Percentiles rank a stretch among this genome's conserved stretches.
These are phyloP conservation scores for Lichtheimia ramosa DNA, from an alignment of 371 early-diverging fungal genomes.

Conservation along the genomic window DNA sequence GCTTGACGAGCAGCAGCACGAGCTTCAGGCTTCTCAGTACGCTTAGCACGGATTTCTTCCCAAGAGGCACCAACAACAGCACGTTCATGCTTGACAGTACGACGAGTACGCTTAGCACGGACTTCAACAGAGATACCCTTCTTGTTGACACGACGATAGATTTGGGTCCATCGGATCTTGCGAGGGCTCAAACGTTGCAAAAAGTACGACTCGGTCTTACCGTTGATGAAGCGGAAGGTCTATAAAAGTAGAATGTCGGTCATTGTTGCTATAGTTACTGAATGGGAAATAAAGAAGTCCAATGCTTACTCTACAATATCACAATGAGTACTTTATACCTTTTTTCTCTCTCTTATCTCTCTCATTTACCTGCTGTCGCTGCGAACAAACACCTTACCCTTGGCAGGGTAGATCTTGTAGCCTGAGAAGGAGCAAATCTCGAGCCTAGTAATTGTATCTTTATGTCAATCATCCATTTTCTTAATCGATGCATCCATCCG, in stretches of 20 bases:
- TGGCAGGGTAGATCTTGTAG: slow-evolving; percentile 98
- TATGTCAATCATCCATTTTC: slow-evolving; percentile 1
- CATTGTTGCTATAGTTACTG: neutral
- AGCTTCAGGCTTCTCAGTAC: slow-evolving; percentile 92
- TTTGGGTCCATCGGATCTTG: slow-evolving; percentile 95
- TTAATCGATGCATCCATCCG: slow-evolving; percentile 11
- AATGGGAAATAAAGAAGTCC: neutral
- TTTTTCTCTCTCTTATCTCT: neutral
- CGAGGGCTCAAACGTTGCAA: slow-evolving; percentile 95
- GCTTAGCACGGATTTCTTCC: slow-evolving; percentile 95
- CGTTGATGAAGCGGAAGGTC: slow-evolving; percentile 95
- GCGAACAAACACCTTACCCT: slow-evolving; percentile 92
- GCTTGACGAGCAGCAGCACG: slow-evolving; percentile 90
- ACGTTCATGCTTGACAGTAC: slow-evolving; percentile 95
- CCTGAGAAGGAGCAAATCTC: slow-evolving; percentile 96
- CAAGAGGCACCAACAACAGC: slow-evolving; percentile 93
- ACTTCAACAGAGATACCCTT: slow-evolving; percentile 97
- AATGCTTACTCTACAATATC: slow-evolving; percentile 13
- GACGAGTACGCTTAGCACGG: slow-evolving; percentile 94
- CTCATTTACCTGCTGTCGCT: slow-evolving; percentile 74
- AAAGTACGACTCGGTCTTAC: slow-evolving; percentile 95
- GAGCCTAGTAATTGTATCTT: slow-evolving; percentile 54
- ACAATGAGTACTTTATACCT: neutral
- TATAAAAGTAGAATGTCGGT: slow-evolving; percentile 24
- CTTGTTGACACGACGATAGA: slow-evolving; percentile 97